Conservation (phyloP, 2,329 filamentous ascomycete species). For the Rutstroemia sp. region DNA sequence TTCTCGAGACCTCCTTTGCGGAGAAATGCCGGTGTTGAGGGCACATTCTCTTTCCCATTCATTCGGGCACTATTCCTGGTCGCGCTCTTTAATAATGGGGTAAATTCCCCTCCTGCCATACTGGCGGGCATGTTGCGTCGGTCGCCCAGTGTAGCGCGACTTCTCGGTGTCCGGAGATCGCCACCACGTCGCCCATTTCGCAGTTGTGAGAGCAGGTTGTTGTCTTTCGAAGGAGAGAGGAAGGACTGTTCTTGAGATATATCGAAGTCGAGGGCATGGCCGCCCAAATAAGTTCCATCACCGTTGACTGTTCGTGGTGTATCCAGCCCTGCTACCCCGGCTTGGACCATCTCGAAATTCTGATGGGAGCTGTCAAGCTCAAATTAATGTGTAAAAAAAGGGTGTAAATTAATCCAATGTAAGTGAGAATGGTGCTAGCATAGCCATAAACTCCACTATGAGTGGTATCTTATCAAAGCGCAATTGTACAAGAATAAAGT, state of each 20-base stretch:
- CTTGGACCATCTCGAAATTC: slow-evolving; percentile 50
- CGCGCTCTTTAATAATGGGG: slow-evolving; percentile 80
- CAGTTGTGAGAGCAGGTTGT: slow-evolving; percentile 66
- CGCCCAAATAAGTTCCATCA: slow-evolving; percentile 73
- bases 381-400: slow-evolving; percentile 14
- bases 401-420: slow-evolving; percentile 14
- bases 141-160: slow-evolving; percentile 61
- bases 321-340: slow-evolving; percentile 61
- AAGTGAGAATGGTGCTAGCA: slow-evolving; percentile 17
- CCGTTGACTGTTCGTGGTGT: slow-evolving; percentile 80
- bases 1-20: slow-evolving; percentile 50
- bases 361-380: slow-evolving; percentile 16
- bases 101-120: slow-evolving; percentile 73
- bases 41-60: slow-evolving; percentile 54
- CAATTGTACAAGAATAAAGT: slow-evolving; percentile 5
- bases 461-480: slow-evolving; percentile 11
- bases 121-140: slow-evolving; percentile 60
- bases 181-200: slow-evolving; percentile 53
- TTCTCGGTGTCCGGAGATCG: slow-evolving; percentile 64
- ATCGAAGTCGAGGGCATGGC: slow-evolving; percentile 63
- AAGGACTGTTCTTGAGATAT: slow-evolving; percentile 86
- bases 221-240: slow-evolving; percentile 66
- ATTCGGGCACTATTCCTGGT: slow-evolving; percentile 63
- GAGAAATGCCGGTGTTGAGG: slow-evolving; percentile 62
- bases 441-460: slow-evolving; percentile 26